phyloP scores from a whole-genome alignment of 2,329 filamentous ascomycete genomes.

The Pseudogymnoascus sp. region DNA sequence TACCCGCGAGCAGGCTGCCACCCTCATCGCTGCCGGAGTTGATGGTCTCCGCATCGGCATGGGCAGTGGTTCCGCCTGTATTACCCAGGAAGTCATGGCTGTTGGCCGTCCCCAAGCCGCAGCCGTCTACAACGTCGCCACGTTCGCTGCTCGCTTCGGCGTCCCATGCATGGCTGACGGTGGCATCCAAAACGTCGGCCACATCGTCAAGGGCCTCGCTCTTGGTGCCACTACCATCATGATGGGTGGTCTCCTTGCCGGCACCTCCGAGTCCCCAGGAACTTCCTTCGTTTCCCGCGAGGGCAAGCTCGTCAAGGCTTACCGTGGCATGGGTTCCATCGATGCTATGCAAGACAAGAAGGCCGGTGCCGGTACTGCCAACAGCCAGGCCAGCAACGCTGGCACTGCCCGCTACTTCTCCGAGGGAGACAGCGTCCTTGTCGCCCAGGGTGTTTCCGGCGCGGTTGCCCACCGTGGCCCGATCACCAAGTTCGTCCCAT shows the following conservation, averaged over 20 bases:
- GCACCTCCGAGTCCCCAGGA: constrained; percentile 94
- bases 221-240: constrained; percentile 93
- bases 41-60: constrained; percentile 98
- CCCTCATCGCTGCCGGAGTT: constrained; percentile 84
- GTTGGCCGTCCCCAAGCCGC: constrained; percentile 94
- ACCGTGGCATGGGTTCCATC: constrained; percentile 98
- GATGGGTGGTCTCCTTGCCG: constrained; percentile 97
- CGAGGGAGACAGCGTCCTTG: constrained; percentile 87
- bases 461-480: constrained; percentile 73
- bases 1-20: constrained; percentile 90
- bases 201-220: constrained; percentile 96
- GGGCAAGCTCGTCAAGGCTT: constrained; percentile 97
- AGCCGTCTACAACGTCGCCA: constrained; percentile 80
- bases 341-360: constrained; percentile 99
- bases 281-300: constrained; percentile 94
- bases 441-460: constrained; percentile 93
- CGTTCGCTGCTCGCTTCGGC: constrained; percentile 86
- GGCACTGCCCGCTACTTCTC: constrained; percentile 98
- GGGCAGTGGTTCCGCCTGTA: constrained; percentile 96
- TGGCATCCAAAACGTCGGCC: constrained; percentile 95
- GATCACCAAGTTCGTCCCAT: constrained; percentile 90
- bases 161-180: constrained; percentile 97
- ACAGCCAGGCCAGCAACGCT: constrained; percentile 77
- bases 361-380: constrained; percentile 65
- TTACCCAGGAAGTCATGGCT: constrained; percentile 99